Evolutionary conservation across 2,329 filamentous ascomycete genomes (phyloP).

Genomic region (Talaromyces sp.): DNA sequence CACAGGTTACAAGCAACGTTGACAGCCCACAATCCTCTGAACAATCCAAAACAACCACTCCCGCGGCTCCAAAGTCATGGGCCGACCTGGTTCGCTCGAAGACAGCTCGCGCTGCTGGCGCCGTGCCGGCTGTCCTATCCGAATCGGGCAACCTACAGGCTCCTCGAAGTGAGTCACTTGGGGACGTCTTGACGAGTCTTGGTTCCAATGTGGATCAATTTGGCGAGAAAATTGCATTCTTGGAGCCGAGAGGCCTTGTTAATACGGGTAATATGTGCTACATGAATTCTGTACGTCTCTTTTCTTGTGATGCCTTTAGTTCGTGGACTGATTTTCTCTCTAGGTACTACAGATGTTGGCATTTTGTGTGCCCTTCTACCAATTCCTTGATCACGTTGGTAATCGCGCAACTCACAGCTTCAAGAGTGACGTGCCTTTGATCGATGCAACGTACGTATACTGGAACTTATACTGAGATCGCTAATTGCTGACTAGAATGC

Average conservation of each 20-base stretch:
- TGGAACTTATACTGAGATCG: background rate
- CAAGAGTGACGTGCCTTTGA: slow-evolving; percentile 86
- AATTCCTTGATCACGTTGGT: slow-evolving; percentile 82
- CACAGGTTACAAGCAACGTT: background rate
- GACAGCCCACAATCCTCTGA: slow-evolving; percentile 19
- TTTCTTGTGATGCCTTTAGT: background rate
- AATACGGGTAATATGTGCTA: slow-evolving; percentile 99
- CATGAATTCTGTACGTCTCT: slow-evolving; percentile 88
- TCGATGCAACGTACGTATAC: slow-evolving; percentile 81
- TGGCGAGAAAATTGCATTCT: slow-evolving; percentile 65
- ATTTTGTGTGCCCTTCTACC: slow-evolving; percentile 90
- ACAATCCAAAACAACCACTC: slow-evolving; percentile 36
- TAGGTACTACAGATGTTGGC: slow-evolving; percentile 92
- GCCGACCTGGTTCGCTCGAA: slow-evolving; percentile 60
- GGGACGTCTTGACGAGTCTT: slow-evolving; percentile 71
- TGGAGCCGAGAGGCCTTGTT: slow-evolving; percentile 87
- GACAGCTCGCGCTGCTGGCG: slow-evolving; percentile 29
- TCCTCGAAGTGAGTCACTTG: slow-evolving; percentile 58
- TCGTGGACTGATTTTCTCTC: slow-evolving; percentile 31
- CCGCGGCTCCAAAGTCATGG: slow-evolving; percentile 60
- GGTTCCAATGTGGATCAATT: slow-evolving; percentile 57
- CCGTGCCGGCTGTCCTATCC: slow-evolving; percentile 22
- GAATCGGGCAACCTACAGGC: slow-evolving; percentile 40
- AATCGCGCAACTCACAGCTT: slow-evolving; percentile 83
- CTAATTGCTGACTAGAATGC: slow-evolving; percentile 14